Base-by-base conservation (phyloP, 345 rosid genomes). In the Firmiana major region DNA sequence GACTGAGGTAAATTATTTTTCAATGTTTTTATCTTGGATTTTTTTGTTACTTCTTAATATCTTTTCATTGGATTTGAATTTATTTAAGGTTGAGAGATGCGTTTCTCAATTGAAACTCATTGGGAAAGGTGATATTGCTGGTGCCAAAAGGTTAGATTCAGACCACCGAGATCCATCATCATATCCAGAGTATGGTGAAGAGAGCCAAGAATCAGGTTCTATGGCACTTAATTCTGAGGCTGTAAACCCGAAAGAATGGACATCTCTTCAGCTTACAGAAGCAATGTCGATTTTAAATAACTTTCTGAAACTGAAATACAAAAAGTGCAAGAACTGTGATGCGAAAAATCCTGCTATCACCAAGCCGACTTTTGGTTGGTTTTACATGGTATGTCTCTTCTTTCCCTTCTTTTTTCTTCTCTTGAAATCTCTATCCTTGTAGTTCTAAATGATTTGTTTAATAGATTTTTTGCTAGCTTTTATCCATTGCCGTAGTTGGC, bases 361-460 rank as follows among this genome's bases (percentile, higher is more conserved):
- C 60, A 94, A 91, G 75, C 98, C 97, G 65, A 87, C 81, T 59
- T 89, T 83, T 79, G 98, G 93, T 80, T 94, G 97, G 97, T 75
- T 94, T 80, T 82, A 86, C 78, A 77, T 66, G 94, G 98, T 94
- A 92, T 79, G 26, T 24, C 63, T 59, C 63, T 26, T 10, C 63
- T 59, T 26, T 26, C 16, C 7, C 5, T 8, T n/a, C 11, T 55
- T 55, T 55, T 9, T 24, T n/a, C 24, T n/a, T n/a, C 59, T 5
- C 58, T 57, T 21, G 22, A 54, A 54, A 54, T 54, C 11, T 93
- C 89, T 74, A 91, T 90, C 85, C 95, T 97, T 53, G 0, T 79
- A 5, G 7, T 94, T 84, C 88, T 91, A 48, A 88, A 91, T 53
- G 59, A 54, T 19, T 54, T 1, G 3, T 10, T 54, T 54, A 54